phyloP scores from a whole-genome alignment of 108 stramenopile species.

The Cyclostephanos invisitatus region DNA sequence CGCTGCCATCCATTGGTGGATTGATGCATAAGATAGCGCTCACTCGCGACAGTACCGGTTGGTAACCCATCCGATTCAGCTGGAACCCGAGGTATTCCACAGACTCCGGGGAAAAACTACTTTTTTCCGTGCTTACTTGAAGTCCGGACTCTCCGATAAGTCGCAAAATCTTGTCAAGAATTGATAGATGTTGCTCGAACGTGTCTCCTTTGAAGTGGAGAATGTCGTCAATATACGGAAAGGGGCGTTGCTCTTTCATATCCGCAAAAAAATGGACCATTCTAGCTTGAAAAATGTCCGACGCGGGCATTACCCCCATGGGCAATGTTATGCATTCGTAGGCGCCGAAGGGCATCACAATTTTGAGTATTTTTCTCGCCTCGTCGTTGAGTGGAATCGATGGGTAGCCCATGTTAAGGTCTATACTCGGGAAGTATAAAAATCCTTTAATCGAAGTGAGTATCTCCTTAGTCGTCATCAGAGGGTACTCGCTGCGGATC shows the following conservation, averaged over 20 bases:
- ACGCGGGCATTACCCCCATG: no score
- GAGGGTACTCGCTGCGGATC: conserved; percentile 1
- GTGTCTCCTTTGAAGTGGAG: conserved; percentile 6
- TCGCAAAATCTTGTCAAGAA: neutral
- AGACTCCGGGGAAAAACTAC: conserved; percentile 9
- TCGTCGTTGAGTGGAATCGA: conserved; percentile 6
- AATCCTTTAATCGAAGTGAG: conserved; percentile 2
- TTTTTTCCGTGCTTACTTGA: conserved; percentile 33
- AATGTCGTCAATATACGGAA: conserved; percentile 14
- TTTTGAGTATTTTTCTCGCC: conserved; percentile 9
- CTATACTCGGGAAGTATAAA: neutral
- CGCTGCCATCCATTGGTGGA: conserved; percentile 17
- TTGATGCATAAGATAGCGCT: conserved; percentile 16
- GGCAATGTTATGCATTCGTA: no score
- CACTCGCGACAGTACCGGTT: conserved; percentile 9
- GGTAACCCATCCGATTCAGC: conserved; percentile 8
- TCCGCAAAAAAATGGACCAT: conserved; percentile 4
- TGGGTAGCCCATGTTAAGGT: conserved; percentile 23
- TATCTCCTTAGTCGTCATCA: conserved; percentile 4
- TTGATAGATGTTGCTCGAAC: conserved; percentile 4
- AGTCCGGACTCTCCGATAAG: conserved; percentile 15
- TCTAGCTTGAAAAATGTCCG: no score
- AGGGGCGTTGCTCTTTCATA: neutral
- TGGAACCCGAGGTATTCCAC: conserved; percentile 25
- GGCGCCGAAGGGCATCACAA: conserved; percentile 3